phyloP scores from a whole-genome alignment of 495 filamentous ascomycete genomes.

The Tirmania nivea region DNA sequence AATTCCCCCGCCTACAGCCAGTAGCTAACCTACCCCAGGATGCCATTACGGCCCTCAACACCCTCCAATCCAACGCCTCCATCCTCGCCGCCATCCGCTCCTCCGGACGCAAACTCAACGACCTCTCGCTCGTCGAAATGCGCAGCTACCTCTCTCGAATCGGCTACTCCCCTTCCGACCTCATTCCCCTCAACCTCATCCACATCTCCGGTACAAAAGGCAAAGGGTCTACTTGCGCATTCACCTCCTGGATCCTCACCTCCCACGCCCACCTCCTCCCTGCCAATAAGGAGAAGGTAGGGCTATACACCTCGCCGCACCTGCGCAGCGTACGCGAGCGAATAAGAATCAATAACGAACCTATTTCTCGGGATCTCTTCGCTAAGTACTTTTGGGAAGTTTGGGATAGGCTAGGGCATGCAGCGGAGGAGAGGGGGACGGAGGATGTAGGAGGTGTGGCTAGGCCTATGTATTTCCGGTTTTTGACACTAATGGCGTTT shows the following conservation, averaged over 20 bases:
- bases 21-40: too few relatives aligned
- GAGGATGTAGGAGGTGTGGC: constrained; percentile 20
- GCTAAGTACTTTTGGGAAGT: constrained; percentile 43
- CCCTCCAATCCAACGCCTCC: constrained; percentile 67
- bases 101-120: constrained; percentile 41
- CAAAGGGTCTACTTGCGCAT: constrained; percentile 34
- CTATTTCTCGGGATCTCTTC: constrained; percentile 32
- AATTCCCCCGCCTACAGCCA: too few relatives aligned
- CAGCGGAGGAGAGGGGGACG: constrained; percentile 25
- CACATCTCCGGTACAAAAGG: constrained; percentile 44
- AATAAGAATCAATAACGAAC: constrained; percentile 35
- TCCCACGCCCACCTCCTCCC: constrained; percentile 20
- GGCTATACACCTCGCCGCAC: constrained; percentile 47
- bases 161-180: constrained; percentile 33
- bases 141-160: constrained; percentile 53
- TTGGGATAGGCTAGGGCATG: constrained; percentile 32
- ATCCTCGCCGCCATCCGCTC: constrained; percentile 53
- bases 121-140: constrained; percentile 66
- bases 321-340: constrained; percentile 39
- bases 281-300: constrained; percentile 23
- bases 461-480: constrained; percentile 81
- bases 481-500: constrained; percentile 72
- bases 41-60: constrained; percentile 71
- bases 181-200: constrained; percentile 21
- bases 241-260: constrained; percentile 25